phyloP scores from a whole-genome alignment of 805 yeast species.

The Saccharomycopsis selenospora region DNA sequence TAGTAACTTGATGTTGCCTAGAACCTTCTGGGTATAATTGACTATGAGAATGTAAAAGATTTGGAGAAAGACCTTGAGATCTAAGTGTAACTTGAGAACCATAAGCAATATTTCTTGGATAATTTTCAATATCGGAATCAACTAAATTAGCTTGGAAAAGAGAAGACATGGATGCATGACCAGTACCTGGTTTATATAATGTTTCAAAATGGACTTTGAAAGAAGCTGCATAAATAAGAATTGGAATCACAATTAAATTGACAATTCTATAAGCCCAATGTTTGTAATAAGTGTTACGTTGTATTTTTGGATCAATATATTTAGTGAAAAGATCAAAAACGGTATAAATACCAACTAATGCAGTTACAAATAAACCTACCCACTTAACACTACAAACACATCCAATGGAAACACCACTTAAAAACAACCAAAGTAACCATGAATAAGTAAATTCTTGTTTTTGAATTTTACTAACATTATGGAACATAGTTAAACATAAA shows the following conservation, averaged over 20 bases:
- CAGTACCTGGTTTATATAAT: slow-evolving; percentile 78
- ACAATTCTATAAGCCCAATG: slow-evolving; percentile 73
- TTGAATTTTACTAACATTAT: slow-evolving; percentile 25
- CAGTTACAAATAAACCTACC: slow-evolving; percentile 72
- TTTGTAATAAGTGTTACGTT: slow-evolving; percentile 32
- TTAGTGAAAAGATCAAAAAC: slow-evolving; percentile 39
- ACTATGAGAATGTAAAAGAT: slow-evolving; percentile 79
- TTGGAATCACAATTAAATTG: slow-evolving; percentile 65
- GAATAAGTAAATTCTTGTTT: slow-evolving; percentile 34
- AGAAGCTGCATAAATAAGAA: slow-evolving; percentile 56
- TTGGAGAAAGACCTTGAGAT: slow-evolving; percentile 64
- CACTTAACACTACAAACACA: slow-evolving; percentile 81
- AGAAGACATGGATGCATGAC: slow-evolving; percentile 86
- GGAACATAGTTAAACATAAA: slow-evolving; percentile 49
- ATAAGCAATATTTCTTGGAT: slow-evolving; percentile 58
- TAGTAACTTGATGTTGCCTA: slow-evolving; percentile 88
- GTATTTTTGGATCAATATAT: slow-evolving; percentile 22
- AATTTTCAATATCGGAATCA: slow-evolving; percentile 55
- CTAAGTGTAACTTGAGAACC: slow-evolving; percentile 60
- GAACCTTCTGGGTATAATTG: slow-evolving; percentile 89
- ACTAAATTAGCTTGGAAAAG: slow-evolving; percentile 81
- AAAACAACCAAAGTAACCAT: slow-evolving; percentile 49
- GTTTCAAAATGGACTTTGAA: slow-evolving; percentile 78
- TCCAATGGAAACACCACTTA: slow-evolving; percentile 65
- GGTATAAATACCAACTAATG: slow-evolving; percentile 52